Conservation (phyloP, 2,329 filamentous ascomycete genomes). For the Cercospora zeae-maydis region DNA sequence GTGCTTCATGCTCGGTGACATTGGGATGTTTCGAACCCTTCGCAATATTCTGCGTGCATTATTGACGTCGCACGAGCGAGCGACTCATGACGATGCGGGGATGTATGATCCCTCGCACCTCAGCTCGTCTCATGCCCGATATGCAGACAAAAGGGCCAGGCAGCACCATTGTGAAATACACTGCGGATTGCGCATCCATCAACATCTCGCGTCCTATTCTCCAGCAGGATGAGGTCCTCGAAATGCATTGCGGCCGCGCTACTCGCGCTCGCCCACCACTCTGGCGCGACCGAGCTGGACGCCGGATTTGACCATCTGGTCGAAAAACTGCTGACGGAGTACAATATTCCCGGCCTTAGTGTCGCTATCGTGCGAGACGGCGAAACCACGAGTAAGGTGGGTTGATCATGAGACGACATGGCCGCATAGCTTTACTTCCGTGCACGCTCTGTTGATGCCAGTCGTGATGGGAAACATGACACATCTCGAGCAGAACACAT, state of each 20-base stretch:
- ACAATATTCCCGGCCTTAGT: slow-evolving; percentile 14
- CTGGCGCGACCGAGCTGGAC: background rate
- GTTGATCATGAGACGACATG: background rate
- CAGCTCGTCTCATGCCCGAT: background rate
- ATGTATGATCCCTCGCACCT: background rate
- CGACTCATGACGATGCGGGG: background rate
- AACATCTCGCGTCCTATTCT: background rate
- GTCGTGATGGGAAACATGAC: background rate
- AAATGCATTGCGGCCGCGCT: background rate
- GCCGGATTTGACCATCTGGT: slow-evolving; percentile 4
- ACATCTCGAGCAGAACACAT: background rate
- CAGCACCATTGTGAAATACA: background rate
- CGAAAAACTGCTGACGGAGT: background rate
- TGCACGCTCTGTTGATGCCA: background rate
- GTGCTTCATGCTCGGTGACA: background rate
- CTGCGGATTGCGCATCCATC: background rate
- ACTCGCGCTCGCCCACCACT: background rate
- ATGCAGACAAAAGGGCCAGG: background rate
- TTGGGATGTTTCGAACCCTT: no score
- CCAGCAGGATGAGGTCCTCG: background rate
- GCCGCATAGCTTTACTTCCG: background rate
- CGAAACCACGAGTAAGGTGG: background rate
- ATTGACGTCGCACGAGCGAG: background rate
- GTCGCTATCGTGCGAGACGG: slow-evolving; percentile 1
- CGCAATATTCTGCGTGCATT: background rate